phyloP scores from a whole-genome alignment of 352 stramenopile genomes.

The Globisporangium barbulae region DNA sequence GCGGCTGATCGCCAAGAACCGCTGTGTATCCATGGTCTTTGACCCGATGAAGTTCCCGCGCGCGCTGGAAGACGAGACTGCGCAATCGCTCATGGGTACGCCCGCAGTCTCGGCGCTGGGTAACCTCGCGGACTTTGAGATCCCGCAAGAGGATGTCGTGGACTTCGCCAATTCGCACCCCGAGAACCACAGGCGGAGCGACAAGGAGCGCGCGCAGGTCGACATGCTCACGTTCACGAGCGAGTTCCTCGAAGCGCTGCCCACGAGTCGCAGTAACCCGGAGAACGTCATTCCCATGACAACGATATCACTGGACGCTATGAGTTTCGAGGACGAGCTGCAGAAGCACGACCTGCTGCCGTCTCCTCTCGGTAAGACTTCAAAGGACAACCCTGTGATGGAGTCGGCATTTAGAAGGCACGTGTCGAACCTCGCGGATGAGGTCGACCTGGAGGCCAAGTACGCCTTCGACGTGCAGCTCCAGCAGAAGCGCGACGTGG shows the following conservation, averaged over 20 bases:
- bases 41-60: conserved; percentile 61
- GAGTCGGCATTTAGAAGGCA: conserved; percentile 62
- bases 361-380: conserved; percentile 26
- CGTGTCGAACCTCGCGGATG: conserved; percentile 41
- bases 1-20: conserved; percentile 74
- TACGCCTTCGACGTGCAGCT: conserved; percentile 52
- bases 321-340: conserved; percentile 55
- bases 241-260: conserved; percentile 36
- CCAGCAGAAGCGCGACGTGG: conserved; percentile 55
- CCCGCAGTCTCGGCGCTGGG: conserved; percentile 37
- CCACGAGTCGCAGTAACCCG: conserved; percentile 44
- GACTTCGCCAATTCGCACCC: conserved; percentile 25
- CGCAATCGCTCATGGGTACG: conserved; percentile 51
- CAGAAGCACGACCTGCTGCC: conserved; percentile 38
- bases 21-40: conserved; percentile 65
- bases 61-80: conserved; percentile 50
- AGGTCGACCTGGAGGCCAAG: conserved; percentile 56
- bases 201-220: conserved; percentile 16
- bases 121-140: conserved; percentile 60
- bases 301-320: background rate
- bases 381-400: conserved; percentile 34
- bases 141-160: conserved; percentile 34
- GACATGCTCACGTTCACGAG: conserved; percentile 27
- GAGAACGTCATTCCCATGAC: conserved; percentile 43
- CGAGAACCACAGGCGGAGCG: conserved; percentile 14